Percentiles rank a stretch among this genome's conserved stretches.
phyloP scores from a whole-genome alignment of 2,329 filamentous ascomycete species.

The Blastomyces gilchristii region DNA sequence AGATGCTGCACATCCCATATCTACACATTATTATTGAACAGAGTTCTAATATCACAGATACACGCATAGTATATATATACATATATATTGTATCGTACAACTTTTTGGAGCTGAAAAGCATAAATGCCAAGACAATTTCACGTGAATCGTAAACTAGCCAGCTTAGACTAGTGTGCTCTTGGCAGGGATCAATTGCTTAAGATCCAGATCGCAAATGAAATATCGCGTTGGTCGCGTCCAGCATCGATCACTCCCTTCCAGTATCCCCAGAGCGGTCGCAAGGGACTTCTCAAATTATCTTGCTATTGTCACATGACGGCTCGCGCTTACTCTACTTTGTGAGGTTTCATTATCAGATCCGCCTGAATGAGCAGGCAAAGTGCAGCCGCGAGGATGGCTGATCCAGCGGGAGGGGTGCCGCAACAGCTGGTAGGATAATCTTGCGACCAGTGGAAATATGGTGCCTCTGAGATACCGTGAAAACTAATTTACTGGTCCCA shows the following conservation, averaged over 20 bases:
- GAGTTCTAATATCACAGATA: neutral
- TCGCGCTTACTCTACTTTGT: neutral
- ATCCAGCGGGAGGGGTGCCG: conserved; percentile 41
- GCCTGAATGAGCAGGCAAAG: conserved; percentile 15
- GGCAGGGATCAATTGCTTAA: neutral
- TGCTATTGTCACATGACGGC: neutral
- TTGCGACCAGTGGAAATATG: neutral
- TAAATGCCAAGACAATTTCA: neutral
- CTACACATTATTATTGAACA: neutral
- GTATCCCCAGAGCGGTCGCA: neutral
- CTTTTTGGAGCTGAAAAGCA: no score
- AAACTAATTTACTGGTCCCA: conserved; percentile 28
- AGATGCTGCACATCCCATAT: neutral
- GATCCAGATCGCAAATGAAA: neutral
- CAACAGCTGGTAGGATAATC: conserved; percentile 32
- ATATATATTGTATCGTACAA: no score
- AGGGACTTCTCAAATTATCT: neutral
- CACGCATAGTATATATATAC: no score
- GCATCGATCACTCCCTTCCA: neutral
- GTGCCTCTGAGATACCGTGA: conserved; percentile 1
- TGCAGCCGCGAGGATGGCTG: conserved; percentile 25
- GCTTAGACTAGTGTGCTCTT: neutral
- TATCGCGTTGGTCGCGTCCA: conserved; percentile 2
- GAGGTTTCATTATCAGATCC: neutral
- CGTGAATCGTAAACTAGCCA: neutral